phyloP scores from a whole-genome alignment of 1,284 basidiomycete species.

The Tylopilus sp. region DNA sequence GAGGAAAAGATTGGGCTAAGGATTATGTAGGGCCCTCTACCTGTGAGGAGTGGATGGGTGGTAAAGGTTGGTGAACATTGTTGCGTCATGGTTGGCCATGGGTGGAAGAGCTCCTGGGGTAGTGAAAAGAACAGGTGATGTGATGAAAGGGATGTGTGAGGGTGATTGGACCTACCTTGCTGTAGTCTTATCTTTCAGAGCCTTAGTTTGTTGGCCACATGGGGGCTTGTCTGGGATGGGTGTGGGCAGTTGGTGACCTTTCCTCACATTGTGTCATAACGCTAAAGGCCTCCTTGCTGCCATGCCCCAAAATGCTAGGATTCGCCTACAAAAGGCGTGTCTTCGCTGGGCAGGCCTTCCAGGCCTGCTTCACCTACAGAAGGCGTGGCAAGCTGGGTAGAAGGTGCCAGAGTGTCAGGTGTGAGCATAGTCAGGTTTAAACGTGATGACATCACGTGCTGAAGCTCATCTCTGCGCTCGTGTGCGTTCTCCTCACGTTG shows the following conservation, averaged over 20 bases:
- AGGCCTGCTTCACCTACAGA: too few species aligned
- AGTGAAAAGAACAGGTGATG: constrained; percentile 6
- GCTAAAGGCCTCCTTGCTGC: too few species aligned
- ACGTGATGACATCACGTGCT: too few species aligned
- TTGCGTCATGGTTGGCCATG: constrained; percentile 47
- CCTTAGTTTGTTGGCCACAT: constrained; percentile 28
- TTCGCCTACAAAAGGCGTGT: too few species aligned
- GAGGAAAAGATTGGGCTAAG: constrained; percentile 32
- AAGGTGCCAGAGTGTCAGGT: too few species aligned
- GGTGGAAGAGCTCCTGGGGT: constrained; percentile 43
- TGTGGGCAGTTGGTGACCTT: constrained; percentile 17
- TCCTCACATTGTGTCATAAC: too few species aligned
- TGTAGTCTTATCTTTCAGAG: constrained; percentile 32
- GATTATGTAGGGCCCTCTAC: constrained; percentile 45
- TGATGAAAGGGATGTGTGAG: constrained; percentile 1
- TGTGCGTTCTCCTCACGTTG: neutral
- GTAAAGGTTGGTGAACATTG: constrained; percentile 54
- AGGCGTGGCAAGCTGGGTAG: too few species aligned
- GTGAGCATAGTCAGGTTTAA: too few species aligned
- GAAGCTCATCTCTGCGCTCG: constrained; percentile 10
- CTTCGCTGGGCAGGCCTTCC: too few species aligned
- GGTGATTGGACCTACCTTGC: constrained; percentile 26
- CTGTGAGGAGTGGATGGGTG: constrained; percentile 55
- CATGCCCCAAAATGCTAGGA: too few species aligned
- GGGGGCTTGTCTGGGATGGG: constrained; percentile 23